Evolutionary conservation across 1,139 yeast species (phyloP).

Genomic region (Debaryomyces robertsiae): DNA sequence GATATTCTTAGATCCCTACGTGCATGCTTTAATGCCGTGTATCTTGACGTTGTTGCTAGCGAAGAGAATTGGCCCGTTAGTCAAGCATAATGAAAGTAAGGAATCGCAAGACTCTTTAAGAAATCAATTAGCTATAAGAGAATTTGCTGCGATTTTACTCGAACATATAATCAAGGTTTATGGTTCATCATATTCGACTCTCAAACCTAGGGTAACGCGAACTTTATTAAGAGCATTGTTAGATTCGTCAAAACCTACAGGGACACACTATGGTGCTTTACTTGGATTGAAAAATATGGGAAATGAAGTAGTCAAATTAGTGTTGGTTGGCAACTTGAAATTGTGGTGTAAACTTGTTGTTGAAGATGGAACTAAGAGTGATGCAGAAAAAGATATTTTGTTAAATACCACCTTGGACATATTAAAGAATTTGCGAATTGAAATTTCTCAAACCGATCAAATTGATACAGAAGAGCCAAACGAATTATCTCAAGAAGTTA

Average conservation of each 20-base stretch:
- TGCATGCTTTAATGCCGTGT: slow-evolving; percentile 96
- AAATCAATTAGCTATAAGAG: slow-evolving; percentile 68
- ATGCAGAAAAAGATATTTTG: slow-evolving; percentile 48
- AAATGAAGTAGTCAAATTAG: slow-evolving; percentile 81
- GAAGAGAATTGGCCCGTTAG: slow-evolving; percentile 74
- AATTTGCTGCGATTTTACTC: slow-evolving; percentile 82
- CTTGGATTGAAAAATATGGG: slow-evolving; percentile 85
- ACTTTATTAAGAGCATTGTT: slow-evolving; percentile 88
- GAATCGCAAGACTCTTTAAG: slow-evolving; percentile 35
- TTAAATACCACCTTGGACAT: slow-evolving; percentile 57
- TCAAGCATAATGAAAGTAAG: slow-evolving; percentile 35
- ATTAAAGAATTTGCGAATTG: slow-evolving; percentile 47
- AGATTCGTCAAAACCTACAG: slow-evolving; percentile 74
- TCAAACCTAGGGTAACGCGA: slow-evolving; percentile 92
- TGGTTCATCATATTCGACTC: slow-evolving; percentile 84
- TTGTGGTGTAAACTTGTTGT: slow-evolving; percentile 71
- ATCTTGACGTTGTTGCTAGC: slow-evolving; percentile 87
- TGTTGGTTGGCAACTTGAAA: slow-evolving; percentile 79
- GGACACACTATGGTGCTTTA: slow-evolving; percentile 92
- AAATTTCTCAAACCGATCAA: slow-evolving; percentile 28
- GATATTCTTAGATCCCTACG: slow-evolving; percentile 91
- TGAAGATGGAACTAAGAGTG: slow-evolving; percentile 38
- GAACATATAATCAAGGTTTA: slow-evolving; percentile 75
- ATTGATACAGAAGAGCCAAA: slow-evolving; percentile 10
- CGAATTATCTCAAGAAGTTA: slow-evolving; percentile 45